These are phyloP conservation scores for Hypoxylon sp. DNA, from an alignment of 2,329 filamentous ascomycete species.

Conservation along the genomic window DNA sequence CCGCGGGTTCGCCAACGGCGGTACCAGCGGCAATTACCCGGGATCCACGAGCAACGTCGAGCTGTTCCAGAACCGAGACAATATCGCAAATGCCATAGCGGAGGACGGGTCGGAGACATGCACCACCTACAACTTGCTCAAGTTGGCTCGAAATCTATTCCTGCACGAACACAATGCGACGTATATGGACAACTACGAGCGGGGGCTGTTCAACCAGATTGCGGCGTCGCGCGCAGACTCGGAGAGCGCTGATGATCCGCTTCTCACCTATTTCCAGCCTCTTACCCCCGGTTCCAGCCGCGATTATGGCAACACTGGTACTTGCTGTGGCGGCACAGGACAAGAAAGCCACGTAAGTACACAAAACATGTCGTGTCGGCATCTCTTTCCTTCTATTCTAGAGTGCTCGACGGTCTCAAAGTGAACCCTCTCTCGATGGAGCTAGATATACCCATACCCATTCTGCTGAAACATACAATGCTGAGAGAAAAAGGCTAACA, in stretches of 20 bases:
- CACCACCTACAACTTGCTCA: constrained; percentile 51
- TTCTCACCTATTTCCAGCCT: constrained; percentile 51
- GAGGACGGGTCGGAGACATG: constrained; percentile 50
- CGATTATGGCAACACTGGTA: constrained; percentile 50
- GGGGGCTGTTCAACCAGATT: constrained; percentile 52
- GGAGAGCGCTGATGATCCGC: constrained; percentile 41
- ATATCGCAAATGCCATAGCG: constrained; percentile 50
- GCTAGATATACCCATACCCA: no score
- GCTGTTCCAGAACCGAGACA: constrained; percentile 52
- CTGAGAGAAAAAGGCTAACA: no score
- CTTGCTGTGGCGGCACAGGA: constrained; percentile 51
- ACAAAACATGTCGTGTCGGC: no score
- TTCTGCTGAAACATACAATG: no score
- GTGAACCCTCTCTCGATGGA: no score
- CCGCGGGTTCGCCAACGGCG: constrained; percentile 48
- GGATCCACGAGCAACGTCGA: constrained; percentile 50
- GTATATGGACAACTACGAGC: constrained; percentile 53
- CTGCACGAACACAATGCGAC: constrained; percentile 50
- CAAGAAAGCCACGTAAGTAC: constrained; percentile 53
- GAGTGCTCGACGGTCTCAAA: no score
- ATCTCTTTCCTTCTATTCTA: no score
- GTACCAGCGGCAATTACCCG: constrained; percentile 49
- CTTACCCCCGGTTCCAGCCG: constrained; percentile 46
- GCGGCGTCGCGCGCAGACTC: constrained; percentile 49
- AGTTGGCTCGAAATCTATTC: constrained; percentile 51